Conservation (phyloP, 768 basidiomycete species). For the Calocybe gangraenosa region DNA sequence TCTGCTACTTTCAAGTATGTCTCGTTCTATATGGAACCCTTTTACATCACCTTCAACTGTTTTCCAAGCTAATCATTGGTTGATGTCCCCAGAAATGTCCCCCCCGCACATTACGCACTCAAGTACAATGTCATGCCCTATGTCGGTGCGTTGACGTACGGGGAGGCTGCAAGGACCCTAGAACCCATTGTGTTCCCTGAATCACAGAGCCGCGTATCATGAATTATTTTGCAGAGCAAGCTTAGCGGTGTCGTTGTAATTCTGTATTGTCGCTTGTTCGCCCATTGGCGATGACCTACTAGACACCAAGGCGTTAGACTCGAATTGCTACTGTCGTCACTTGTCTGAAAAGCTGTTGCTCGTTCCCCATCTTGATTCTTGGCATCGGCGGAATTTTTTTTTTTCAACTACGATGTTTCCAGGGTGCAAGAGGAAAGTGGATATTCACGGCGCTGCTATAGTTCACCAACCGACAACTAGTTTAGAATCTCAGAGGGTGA, state of each 20-base stretch:
- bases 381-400: neutral
- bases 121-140: conserved; percentile 92
- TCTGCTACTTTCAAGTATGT: conserved; percentile 73
- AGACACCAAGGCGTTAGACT: neutral
- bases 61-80: conserved; percentile 4
- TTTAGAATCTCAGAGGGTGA: too few species aligned
- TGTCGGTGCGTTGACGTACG: conserved; percentile 75
- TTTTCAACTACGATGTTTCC: too few species aligned
- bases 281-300: neutral
- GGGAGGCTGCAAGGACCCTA: conserved; percentile 54
- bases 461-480: too few species aligned
- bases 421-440: too few species aligned
- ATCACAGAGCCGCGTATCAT: conserved; percentile 35
- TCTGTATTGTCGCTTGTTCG: conserved; percentile 1
- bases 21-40: conserved; percentile 3
- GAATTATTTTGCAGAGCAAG: conserved; percentile 4
- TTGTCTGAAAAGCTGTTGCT: too few species aligned
- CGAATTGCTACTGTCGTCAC: too few species aligned
- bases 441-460: too few species aligned
- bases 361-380: too few species aligned
- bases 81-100: conserved; percentile 44
- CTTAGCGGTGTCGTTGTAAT: neutral
- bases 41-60: neutral
- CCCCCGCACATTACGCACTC: conserved; percentile 65
- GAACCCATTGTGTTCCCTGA: conserved; percentile 37